These are phyloP conservation scores for Daldinia bambusicola DNA, from an alignment of 495 filamentous ascomycete species.

Conservation along the genomic window DNA sequence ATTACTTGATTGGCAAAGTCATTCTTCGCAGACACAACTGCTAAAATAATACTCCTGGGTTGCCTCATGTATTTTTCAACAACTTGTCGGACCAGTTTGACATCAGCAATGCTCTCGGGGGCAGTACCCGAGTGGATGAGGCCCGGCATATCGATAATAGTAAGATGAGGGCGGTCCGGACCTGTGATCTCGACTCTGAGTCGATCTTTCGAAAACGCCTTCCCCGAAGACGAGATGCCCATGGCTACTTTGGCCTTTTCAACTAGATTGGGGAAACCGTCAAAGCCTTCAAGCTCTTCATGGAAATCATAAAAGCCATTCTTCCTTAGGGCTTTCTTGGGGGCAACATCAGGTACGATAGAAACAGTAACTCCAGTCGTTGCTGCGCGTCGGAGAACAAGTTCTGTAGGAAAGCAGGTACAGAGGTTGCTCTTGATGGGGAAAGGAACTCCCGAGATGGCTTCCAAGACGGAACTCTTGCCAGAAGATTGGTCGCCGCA, in stretches of 20 bases:
- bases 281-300: conserved; percentile 31
- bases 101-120: conserved; percentile 55
- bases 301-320: conserved; percentile 52
- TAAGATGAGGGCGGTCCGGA: conserved; percentile 66
- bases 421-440: conserved; percentile 60
- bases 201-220: conserved; percentile 67
- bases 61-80: conserved; percentile 67
- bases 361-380: conserved; percentile 42
- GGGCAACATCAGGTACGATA: conserved; percentile 38
- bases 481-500: conserved; percentile 69
- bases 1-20: conserved; percentile 64
- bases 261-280: conserved; percentile 46
- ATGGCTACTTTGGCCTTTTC: conserved; percentile 61
- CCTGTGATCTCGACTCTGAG: conserved; percentile 71
- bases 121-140: conserved; percentile 61
- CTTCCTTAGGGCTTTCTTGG: conserved; percentile 44
- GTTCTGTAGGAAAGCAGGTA: conserved; percentile 66
- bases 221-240: conserved; percentile 52
- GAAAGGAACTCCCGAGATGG: conserved; percentile 68
- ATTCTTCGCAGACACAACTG: conserved; percentile 64
- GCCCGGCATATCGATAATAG: conserved; percentile 72
- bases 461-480: conserved; percentile 72
- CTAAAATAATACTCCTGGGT: conserved; percentile 66
- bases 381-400: conserved; percentile 58
- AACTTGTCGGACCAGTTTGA: conserved; percentile 60